Evolutionary conservation across 2,329 filamentous ascomycete genomes (phyloP).

Genomic region (Chaetomium globosum): DNA sequence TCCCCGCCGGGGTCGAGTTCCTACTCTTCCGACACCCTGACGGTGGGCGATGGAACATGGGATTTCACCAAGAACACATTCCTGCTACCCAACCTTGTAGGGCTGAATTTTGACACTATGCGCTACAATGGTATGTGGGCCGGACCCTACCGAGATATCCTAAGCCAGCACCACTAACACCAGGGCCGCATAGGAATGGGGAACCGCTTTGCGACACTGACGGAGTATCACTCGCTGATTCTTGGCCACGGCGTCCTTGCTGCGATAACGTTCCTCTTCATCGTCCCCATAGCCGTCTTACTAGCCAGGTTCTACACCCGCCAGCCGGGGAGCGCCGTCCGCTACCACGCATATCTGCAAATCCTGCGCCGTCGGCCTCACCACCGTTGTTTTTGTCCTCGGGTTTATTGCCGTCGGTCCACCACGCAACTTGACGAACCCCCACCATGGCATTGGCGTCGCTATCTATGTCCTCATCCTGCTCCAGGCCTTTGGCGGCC

Average conservation of each 20-base stretch:
- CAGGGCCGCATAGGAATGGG: constrained; percentile 68
- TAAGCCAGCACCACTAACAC: constrained; percentile 26
- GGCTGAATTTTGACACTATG: constrained; percentile 79
- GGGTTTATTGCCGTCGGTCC: constrained; percentile 80
- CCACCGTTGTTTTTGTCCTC: constrained; percentile 71
- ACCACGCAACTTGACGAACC: constrained; percentile 71
- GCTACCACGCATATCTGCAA: constrained; percentile 74
- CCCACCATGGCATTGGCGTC: constrained; percentile 81
- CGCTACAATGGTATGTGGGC: constrained; percentile 71
- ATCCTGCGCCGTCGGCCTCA: constrained; percentile 67
- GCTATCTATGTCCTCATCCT: constrained; percentile 75
- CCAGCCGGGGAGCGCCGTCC: constrained; percentile 62
- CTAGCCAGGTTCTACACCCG: constrained; percentile 70
- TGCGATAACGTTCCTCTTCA: constrained; percentile 71
- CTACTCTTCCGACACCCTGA: constrained; percentile 74
- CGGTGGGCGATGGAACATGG: constrained; percentile 82
- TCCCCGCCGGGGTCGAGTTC: constrained; percentile 71
- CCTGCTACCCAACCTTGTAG: constrained; percentile 74
- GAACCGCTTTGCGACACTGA: constrained; percentile 71
- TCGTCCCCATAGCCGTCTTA: constrained; percentile 75
- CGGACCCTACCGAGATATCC: not conserved
- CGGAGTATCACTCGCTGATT: constrained; percentile 71
- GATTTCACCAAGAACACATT: constrained; percentile 76
- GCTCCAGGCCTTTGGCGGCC: constrained; percentile 70
- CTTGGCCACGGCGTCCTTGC: constrained; percentile 72